Conservation (phyloP, 116 monocot genomes). For the Posidonia oceanica region DNA sequence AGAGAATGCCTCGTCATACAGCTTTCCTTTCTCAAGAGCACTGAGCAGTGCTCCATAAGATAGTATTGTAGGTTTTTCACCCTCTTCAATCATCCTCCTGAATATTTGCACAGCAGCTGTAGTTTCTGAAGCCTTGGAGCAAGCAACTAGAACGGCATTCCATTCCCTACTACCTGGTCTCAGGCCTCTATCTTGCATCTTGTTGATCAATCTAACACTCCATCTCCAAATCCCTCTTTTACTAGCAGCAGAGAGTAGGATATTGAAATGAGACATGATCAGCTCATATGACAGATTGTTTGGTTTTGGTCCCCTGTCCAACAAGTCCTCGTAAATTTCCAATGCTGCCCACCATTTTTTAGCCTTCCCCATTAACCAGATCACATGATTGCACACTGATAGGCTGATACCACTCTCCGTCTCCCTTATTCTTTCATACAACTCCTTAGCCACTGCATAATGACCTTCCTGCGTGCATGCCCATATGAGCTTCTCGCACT, state of each 20-base stretch:
- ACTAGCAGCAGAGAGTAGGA: conserved; percentile 64
- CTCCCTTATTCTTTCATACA: conserved; percentile 70
- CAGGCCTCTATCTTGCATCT: conserved; percentile 83
- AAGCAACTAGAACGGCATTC: conserved; percentile 91
- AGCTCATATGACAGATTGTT: conserved; percentile 77
- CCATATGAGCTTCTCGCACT: conserved; percentile 73
- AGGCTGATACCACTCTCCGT: conserved; percentile 40
- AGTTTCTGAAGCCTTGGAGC: conserved; percentile 83
- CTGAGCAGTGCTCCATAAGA: conserved; percentile 87
- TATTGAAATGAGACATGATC: conserved; percentile 71
- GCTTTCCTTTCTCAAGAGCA: conserved; percentile 81
- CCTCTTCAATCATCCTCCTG: conserved; percentile 68
- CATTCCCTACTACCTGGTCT: conserved; percentile 63
- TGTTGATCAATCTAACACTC: conserved; percentile 74
- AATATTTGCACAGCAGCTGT: conserved; percentile 71
- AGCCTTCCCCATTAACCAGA: conserved; percentile 87
- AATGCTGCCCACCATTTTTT: conserved; percentile 99
- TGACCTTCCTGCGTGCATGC: conserved; percentile 60
- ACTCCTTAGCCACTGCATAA: conserved; percentile 53
- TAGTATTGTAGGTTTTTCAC: conserved; percentile 58
- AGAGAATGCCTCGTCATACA: conserved; percentile 79
- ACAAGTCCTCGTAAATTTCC: conserved; percentile 83
- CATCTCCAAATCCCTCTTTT: conserved; percentile 85
- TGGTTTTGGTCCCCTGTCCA: conserved; percentile 81
- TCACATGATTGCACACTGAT: conserved; percentile 83